Evolutionary conservation across 495 filamentous ascomycete genomes (phyloP).

Genomic region (Tuber brumale): DNA sequence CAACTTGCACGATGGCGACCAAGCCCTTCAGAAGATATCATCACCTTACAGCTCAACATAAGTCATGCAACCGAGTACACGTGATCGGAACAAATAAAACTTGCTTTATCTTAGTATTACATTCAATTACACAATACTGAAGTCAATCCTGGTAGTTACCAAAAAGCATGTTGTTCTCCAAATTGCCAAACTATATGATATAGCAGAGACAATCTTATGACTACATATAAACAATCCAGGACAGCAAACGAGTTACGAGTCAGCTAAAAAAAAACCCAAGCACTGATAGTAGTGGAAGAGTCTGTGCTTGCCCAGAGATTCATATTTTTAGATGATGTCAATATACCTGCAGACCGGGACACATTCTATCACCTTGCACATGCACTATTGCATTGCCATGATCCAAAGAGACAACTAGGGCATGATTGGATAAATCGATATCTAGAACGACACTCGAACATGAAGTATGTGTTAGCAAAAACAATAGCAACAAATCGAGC

Average conservation of each 20-base stretch:
- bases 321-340: constrained; percentile 15
- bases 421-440: constrained; percentile 1
- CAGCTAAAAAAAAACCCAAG: not conserved
- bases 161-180: not conserved
- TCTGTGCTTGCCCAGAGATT: constrained; percentile 5
- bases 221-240: not conserved
- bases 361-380: constrained; percentile 6
- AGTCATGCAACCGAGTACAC: not conserved
- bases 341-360: not conserved
- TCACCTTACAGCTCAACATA: not conserved
- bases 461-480: constrained; percentile 9
- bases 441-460: not conserved
- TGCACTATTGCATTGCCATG: not conserved
- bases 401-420: not conserved
- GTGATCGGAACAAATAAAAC: not conserved
- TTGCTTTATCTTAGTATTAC: constrained; percentile 11
- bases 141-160: not conserved
- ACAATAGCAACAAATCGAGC: constrained; percentile 7
- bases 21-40: not conserved
- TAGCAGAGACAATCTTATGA: not conserved
- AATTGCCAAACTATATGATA: constrained; percentile 3
- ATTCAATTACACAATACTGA: not conserved
- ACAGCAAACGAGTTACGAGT: not conserved
- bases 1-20: not conserved
- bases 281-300: not conserved